Evolutionary conservation across 495 filamentous ascomycete species (phyloP).

Genomic region (Podospora appendiculata): DNA sequence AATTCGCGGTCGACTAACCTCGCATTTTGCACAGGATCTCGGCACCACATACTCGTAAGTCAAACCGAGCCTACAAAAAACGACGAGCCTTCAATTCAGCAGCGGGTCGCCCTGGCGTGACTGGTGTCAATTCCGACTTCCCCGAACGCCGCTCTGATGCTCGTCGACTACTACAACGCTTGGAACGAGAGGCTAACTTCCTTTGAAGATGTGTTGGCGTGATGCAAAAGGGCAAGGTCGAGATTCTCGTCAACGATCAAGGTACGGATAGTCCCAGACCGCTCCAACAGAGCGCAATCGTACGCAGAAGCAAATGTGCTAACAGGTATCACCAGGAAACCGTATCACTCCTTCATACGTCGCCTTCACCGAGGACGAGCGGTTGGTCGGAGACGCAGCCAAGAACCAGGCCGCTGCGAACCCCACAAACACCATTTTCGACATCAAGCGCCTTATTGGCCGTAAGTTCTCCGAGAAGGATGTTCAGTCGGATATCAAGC

Average conservation of each 20-base stretch:
- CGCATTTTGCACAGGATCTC: constrained; percentile 53
- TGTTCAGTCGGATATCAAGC: constrained; percentile 76
- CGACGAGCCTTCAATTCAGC: too few species aligned
- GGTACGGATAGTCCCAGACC: constrained; percentile 9
- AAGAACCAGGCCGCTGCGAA: constrained; percentile 99
- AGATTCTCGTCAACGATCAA: constrained; percentile 95
- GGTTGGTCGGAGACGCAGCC: constrained; percentile 94
- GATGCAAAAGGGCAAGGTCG: constrained; percentile 98
- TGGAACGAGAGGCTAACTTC: constrained; percentile 13
- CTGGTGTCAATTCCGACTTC: too few species aligned
- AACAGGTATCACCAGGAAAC: constrained; percentile 55
- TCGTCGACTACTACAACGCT: not conserved
- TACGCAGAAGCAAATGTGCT: not conserved
- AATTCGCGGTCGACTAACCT: constrained; percentile 10
- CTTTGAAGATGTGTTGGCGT: constrained; percentile 67
- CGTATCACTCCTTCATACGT: constrained; percentile 98
- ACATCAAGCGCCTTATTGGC: constrained; percentile 90
- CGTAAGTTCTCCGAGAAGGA: constrained; percentile 85
- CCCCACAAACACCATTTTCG: constrained; percentile 80
- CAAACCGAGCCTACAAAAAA: too few species aligned
- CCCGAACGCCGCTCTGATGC: too few species aligned
- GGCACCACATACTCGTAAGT: constrained; percentile 92
- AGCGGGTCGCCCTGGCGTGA: too few species aligned
- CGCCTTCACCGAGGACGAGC: constrained; percentile 95
- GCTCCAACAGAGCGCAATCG: not conserved